Evolutionary conservation across 371 early-diverging fungal genomes (phyloP), one percentile per base, ranked within the genome.

Genomic region (Mortierella sp.): DNA sequence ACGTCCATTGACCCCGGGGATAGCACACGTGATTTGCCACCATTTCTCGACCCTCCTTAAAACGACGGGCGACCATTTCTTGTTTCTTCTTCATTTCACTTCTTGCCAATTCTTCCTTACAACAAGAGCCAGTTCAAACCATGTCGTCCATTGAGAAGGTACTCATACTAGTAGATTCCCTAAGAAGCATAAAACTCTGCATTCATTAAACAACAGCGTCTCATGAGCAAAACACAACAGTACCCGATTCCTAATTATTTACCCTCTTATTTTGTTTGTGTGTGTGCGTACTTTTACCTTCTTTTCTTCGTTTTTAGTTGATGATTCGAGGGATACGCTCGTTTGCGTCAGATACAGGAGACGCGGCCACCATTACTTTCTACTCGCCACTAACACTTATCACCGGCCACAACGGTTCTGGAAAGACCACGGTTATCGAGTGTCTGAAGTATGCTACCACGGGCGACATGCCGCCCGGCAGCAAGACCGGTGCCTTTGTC

Each of bases 351-450:
- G 92, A 97, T 45, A 57, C 74, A 0, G 85, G 85, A n/a, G 91
- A 93, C 65, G 88, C 94, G 24, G 90, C 93, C 16, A 94, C 94
- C 58, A 95, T 99, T 16, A 94, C 97, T 44, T 99, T 99, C 82
- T 94, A 94, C 74, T 93, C 96, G 8, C 99, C 99, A 0, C 91
- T 99, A 48, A 99, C 99, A 0, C 88, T 99, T n/a, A 99, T 99
- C 80, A 97, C 99, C 26, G 99, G 99, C 0, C 94, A 95, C 75
- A 99, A 99, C 90, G 99, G 99, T 0, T 94, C 98, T 24, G 99
- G 99, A 26, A 99, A 99, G 88, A 99, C 99, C 90, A 99, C 99
- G 2, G 97, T 99, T 77, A 99, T 99, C 78, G 99, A 99, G 88
- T 93, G 97, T 76, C 91, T 99, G 24, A 99, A 98, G 88, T 99